These are phyloP conservation scores for Backusella macrospora DNA, from an alignment of 192 early-diverging fungal genomes.

Conservation along the genomic window DNA sequence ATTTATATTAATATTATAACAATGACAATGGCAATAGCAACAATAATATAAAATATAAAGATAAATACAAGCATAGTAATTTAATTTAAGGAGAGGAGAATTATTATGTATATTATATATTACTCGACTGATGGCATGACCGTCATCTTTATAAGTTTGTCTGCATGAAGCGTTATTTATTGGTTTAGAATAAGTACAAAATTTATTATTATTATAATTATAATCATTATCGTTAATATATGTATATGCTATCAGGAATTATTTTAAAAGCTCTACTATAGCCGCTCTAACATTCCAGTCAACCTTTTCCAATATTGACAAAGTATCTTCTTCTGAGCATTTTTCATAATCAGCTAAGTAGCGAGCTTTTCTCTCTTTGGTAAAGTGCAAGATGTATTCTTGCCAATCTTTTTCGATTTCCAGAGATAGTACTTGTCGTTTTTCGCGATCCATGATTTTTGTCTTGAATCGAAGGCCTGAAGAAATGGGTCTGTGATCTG, in stretches of 20 bases:
- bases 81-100: too few species aligned
- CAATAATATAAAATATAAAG: too few species aligned
- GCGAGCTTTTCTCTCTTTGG: not conserved
- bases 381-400: constrained; percentile 7
- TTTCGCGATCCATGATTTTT: constrained; percentile 60
- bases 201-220: not conserved
- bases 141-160: too few species aligned
- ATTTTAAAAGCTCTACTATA: not conserved
- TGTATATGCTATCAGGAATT: not conserved
- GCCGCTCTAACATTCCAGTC: not conserved
- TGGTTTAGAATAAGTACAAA: too few species aligned
- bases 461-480: constrained; percentile 65
- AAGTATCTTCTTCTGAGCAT: not conserved
- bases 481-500: constrained; percentile 86
- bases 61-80: too few species aligned
- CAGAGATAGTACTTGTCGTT: constrained; percentile 44
- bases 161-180: too few species aligned
- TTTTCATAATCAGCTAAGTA: constrained; percentile 14
- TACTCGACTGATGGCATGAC: too few species aligned
- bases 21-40: too few species aligned
- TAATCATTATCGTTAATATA: not conserved
- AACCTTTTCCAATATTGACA: not conserved
- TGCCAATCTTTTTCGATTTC: constrained; percentile 56
- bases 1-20: too few species aligned
- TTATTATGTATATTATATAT: too few species aligned